phyloP scores from a whole-genome alignment of 2,329 filamentous ascomycete genomes.

The Botrytis fragariae region DNA sequence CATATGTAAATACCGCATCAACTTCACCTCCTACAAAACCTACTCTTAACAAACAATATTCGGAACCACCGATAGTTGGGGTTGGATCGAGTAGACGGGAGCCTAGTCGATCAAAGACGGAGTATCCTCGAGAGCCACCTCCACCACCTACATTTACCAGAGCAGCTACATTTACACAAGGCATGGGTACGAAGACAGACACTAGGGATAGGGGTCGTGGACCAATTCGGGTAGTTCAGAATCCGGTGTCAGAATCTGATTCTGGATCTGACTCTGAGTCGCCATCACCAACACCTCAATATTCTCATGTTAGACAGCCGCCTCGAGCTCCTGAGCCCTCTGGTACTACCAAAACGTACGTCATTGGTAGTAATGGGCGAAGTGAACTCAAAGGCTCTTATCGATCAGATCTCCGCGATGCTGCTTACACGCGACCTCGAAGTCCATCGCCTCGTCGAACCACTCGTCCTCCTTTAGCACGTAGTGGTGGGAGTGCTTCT shows the following conservation, averaged over 20 bases:
- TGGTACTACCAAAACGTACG: constrained; percentile 26
- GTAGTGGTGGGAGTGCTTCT: constrained; percentile 15
- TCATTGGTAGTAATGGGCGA: constrained; percentile 30
- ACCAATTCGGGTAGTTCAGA: constrained; percentile 27
- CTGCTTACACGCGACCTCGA: constrained; percentile 30
- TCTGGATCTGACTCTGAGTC: constrained; percentile 16
- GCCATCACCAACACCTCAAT: constrained; percentile 14
- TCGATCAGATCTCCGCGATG: constrained; percentile 27
- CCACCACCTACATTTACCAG: constrained; percentile 31
- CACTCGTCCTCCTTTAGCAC: constrained; percentile 25
- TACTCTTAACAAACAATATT: constrained; percentile 32
- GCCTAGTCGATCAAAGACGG: constrained; percentile 36
- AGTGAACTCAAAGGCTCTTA: constrained; percentile 23
- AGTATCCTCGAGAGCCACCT: constrained; percentile 31
- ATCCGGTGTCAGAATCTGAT: constrained; percentile 8
- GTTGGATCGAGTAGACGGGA: constrained; percentile 27
- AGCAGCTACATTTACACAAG: constrained; percentile 32
- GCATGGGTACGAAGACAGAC: constrained; percentile 4
- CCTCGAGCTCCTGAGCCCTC: constrained; percentile 26
- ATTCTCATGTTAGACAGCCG: constrained; percentile 17
- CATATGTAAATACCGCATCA: constrained; percentile 34
- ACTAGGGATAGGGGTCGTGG: constrained; percentile 27
- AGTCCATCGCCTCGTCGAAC: constrained; percentile 29
- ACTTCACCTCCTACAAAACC: constrained; percentile 29
- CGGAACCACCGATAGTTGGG: constrained; percentile 31